phyloP scores from a whole-genome alignment of 2,329 filamentous ascomycete genomes.

The Aspergillus ochraceus region DNA sequence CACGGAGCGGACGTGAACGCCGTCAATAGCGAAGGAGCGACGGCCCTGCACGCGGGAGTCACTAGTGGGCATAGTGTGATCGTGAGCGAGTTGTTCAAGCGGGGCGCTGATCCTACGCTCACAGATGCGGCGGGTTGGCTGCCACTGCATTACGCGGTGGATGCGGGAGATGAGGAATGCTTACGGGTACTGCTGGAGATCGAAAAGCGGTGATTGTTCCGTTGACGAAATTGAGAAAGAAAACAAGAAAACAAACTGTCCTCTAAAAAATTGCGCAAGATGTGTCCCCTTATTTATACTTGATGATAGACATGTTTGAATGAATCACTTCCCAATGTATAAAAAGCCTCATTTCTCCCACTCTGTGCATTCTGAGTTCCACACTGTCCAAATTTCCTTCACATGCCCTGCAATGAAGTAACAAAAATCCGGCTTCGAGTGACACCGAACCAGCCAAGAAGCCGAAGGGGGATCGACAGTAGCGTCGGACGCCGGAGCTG shows the following conservation, averaged over 20 bases:
- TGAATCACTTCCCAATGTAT: background rate
- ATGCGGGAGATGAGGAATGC: constrained; percentile 4
- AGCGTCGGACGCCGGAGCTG: too few relatives aligned
- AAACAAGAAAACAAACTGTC: too few relatives aligned
- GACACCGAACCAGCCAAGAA: too few relatives aligned
- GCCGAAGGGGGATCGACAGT: too few relatives aligned
- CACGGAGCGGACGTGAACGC: constrained; percentile 2
- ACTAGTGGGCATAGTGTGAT: background rate
- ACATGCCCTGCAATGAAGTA: too few relatives aligned
- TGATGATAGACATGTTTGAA: background rate
- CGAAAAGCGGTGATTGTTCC: background rate
- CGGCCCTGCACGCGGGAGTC: constrained; percentile 1
- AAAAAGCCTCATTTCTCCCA: background rate
- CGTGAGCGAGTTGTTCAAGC: constrained; percentile 1
- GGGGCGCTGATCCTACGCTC: background rate
- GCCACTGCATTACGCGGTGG: constrained; percentile 3
- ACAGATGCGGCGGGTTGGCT: constrained; percentile 3
- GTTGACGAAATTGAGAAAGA: too few relatives aligned
- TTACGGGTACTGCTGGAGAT: constrained; percentile 1
- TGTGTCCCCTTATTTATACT: background rate
- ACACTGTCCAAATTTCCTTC: too few relatives aligned
- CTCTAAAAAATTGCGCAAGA: background rate
- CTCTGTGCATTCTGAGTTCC: background rate
- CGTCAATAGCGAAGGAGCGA: constrained; percentile 1
- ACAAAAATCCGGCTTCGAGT: too few relatives aligned